Base-by-base conservation (phyloP, 768 basidiomycete genomes). In the Pholiota microspora region DNA sequence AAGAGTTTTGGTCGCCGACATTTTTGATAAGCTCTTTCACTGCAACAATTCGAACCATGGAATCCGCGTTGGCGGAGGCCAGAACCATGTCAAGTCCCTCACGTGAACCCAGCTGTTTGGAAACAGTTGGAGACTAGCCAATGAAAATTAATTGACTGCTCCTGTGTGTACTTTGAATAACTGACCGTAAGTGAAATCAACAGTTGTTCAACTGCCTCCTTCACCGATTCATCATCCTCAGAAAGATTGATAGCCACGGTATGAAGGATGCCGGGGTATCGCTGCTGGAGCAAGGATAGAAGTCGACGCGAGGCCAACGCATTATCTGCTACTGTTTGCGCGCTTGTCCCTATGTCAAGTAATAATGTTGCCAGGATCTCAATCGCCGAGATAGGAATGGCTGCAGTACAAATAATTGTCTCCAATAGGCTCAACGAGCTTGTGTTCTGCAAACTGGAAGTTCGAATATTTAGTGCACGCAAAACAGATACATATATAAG, bases 251-350 rank as follows among this genome's bases (percentile, higher is more conserved):
- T 71, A 6, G 77, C 74, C 8, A 67, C 69, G 4, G 68, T 64
- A 27, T 76, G 74, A 45, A 91, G 71, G 2, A 80, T 58, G 0
- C 70, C 62, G 0, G 85, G 79, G 61, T 89, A 75, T 16, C 88
- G 82, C 60, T 92, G 92, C 49, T 88, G 80, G 9, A 92, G 66
- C 23, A 73, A 71, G 7, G 78, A 74, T 32, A 94, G 73, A 0
- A 90, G 62, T 12, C 67, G 72, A 23, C 73, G 75, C 10, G 71
- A 60, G 10, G 59, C 34, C n/a, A 68, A 28, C 2, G 57, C 47
- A 31, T 27, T 54, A 13, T 61, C 51, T 1, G 59, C 47, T 18
- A 64, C 51, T 3, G 58, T 56, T 46, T 71, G 70, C 0, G 61
- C 56, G 36, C 69, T 55, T 1, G 74, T 42, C 7, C 60, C 60